phyloP scores from a whole-genome alignment of 805 yeast species.

The Saccharomyces eubayanus region DNA sequence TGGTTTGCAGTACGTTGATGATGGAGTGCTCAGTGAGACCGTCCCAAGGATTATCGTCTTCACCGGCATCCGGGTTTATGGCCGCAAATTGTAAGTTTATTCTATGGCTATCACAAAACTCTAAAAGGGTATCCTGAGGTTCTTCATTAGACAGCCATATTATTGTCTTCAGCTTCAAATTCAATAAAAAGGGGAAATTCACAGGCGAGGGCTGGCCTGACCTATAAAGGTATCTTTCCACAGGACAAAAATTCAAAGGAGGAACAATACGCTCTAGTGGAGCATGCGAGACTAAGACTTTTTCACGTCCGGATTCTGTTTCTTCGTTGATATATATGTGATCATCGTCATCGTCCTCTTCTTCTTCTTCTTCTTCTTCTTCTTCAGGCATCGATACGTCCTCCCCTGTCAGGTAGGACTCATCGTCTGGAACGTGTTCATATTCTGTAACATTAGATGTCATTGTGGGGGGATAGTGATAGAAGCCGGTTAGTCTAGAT shows the following conservation, averaged over 20 bases:
- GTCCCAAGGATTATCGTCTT: conserved; percentile 86
- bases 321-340: conserved; percentile 26
- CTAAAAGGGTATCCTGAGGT: conserved; percentile 80
- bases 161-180: conserved; percentile 66
- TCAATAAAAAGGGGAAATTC: conserved; percentile 75
- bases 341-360: conserved; percentile 26
- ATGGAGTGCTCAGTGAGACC: conserved; percentile 80
- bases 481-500: not conserved
- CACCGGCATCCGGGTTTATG: conserved; percentile 64
- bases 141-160: conserved; percentile 95
- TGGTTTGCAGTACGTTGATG: conserved; percentile 66
- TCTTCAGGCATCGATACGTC: not conserved
- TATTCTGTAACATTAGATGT: not conserved
- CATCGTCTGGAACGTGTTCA: not conserved
- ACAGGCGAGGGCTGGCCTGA: conserved; percentile 94
- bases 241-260: conserved; percentile 92
- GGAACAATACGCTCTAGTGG: conserved; percentile 74
- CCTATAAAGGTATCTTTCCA: conserved; percentile 76
- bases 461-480: not conserved
- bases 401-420: not conserved
- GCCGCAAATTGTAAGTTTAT: conserved; percentile 80
- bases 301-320: conserved; percentile 25
- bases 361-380: conserved; percentile 16
- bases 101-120: conserved; percentile 64
- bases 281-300: conserved; percentile 37